phyloP scores from a whole-genome alignment of 352 stramenopile species.

The Phytophthora melonis region DNA sequence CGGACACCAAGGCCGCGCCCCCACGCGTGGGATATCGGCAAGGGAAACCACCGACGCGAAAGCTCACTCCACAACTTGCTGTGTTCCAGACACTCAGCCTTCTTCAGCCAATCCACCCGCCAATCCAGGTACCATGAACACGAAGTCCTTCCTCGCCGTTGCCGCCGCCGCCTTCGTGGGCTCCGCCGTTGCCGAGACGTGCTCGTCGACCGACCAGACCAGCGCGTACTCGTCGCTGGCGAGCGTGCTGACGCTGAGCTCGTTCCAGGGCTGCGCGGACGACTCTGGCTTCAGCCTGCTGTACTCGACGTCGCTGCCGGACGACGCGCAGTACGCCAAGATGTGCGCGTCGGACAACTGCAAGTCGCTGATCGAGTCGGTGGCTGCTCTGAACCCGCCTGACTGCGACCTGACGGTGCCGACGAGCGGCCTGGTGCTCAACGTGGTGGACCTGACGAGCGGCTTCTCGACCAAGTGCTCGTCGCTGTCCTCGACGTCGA shows the following conservation, averaged over 20 bases:
- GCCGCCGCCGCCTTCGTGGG: slow-evolving; percentile 29
- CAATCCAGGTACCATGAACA: slow-evolving; percentile 28
- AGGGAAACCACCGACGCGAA: background rate
- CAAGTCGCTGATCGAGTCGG: slow-evolving; percentile 27
- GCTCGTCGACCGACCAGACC: slow-evolving; percentile 29
- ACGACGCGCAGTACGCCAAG: slow-evolving; percentile 26
- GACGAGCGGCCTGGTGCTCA: slow-evolving; percentile 30
- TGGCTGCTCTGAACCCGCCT: background rate
- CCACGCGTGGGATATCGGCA: no score
- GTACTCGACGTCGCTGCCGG: slow-evolving; percentile 35
- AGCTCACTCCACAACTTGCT: slow-evolving; percentile 33
- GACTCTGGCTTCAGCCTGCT: slow-evolving; percentile 45
- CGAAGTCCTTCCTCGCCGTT: slow-evolving; percentile 29
- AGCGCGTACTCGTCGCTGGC: slow-evolving; percentile 41
- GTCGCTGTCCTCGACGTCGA: slow-evolving; percentile 2
- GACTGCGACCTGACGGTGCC: slow-evolving; percentile 27
- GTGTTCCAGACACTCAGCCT: no score
- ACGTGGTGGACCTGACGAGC: slow-evolving; percentile 40
- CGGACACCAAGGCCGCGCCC: slow-evolving; percentile 18
- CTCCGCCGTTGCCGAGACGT: slow-evolving; percentile 19
- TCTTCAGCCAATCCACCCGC: no score
- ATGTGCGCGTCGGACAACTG: slow-evolving; percentile 43
- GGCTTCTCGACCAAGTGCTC: slow-evolving; percentile 22
- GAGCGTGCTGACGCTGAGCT: slow-evolving; percentile 31
- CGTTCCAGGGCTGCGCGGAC: slow-evolving; percentile 33